A percentile compares a stretch with the other conserved stretches of the same genome.
These are phyloP conservation scores for Corylus americana DNA, from an alignment of 306 rosid species.

Conservation along the genomic window DNA sequence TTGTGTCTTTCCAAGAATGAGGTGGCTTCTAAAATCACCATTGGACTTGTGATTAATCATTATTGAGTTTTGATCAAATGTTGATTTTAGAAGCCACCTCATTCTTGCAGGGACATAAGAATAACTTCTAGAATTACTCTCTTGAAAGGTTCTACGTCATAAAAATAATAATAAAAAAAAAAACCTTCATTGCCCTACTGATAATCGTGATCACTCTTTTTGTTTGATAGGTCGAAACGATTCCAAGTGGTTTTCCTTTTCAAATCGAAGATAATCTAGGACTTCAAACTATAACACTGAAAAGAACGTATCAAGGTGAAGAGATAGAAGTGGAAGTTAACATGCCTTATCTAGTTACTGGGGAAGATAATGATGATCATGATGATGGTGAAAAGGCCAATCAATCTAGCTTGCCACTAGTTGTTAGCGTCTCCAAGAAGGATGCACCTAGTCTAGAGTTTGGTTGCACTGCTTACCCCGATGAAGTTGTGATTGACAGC, in stretches of 20 bases:
- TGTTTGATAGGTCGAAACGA: conserved; percentile 54
- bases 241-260: conserved; percentile 69
- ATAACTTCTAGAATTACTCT: too few species aligned
- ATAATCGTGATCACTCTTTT: neutral
- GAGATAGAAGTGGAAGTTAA: conserved; percentile 77
- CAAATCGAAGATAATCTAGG: conserved; percentile 68
- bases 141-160: too few species aligned
- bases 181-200: neutral
- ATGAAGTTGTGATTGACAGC: conserved; percentile 72
- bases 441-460: conserved; percentile 67
- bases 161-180: too few species aligned
- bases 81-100: too few species aligned
- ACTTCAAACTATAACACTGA: conserved; percentile 59
- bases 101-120: too few species aligned
- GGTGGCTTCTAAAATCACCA: too few species aligned
- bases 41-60: too few species aligned
- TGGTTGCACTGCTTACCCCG: conserved; percentile 66
- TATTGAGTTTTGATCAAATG: too few species aligned
- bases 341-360: conserved; percentile 87
- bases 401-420: conserved; percentile 72
- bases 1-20: too few species aligned
- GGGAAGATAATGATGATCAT: conserved; percentile 39
- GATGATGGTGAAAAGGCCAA: conserved; percentile 41
- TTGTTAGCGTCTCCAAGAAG: conserved; percentile 68
- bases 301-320: conserved; percentile 73